Percentiles rank a stretch among this genome's conserved stretches.
These are phyloP conservation scores for Prunus padus DNA, from an alignment of 306 rosid species.

Conservation along the genomic window DNA sequence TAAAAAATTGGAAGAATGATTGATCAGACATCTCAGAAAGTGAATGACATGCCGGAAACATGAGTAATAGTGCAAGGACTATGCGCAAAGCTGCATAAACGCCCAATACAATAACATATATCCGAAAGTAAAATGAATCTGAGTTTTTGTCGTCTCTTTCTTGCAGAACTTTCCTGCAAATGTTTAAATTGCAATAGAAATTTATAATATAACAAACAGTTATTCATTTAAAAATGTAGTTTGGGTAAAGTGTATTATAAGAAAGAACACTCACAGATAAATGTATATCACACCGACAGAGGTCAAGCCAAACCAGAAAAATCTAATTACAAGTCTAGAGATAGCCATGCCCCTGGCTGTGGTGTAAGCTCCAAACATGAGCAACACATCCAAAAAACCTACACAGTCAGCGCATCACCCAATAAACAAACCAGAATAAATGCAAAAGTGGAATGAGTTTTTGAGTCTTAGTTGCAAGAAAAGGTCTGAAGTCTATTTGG, in stretches of 20 bases:
- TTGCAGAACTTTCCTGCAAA: constrained; percentile 87
- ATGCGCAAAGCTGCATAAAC: constrained; percentile 75
- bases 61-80: constrained; percentile 56
- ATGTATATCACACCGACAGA: constrained; percentile 69
- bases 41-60: constrained; percentile 80
- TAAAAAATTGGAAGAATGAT: constrained; percentile 89
- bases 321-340: constrained; percentile 87
- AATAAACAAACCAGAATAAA: constrained; percentile 8
- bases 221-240: constrained; percentile 6
- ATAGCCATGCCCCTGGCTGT: constrained; percentile 98
- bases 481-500: constrained; percentile 10
- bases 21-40: constrained; percentile 92
- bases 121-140: constrained; percentile 84
- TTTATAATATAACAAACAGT: not conserved
- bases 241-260: not conserved
- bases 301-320: constrained; percentile 86
- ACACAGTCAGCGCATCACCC: constrained; percentile 22
- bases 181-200: constrained; percentile 1
- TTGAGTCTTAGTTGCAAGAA: constrained; percentile 3
- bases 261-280: constrained; percentile 63
- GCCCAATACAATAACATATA: constrained; percentile 83
- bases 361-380: constrained; percentile 90
- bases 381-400: constrained; percentile 84
- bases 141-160: constrained; percentile 63
- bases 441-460: constrained; percentile 2